Evolutionary conservation across 345 rosid species (phyloP), one percentile per base, ranked within the genome.

Genomic region (Acer campestre): DNA sequence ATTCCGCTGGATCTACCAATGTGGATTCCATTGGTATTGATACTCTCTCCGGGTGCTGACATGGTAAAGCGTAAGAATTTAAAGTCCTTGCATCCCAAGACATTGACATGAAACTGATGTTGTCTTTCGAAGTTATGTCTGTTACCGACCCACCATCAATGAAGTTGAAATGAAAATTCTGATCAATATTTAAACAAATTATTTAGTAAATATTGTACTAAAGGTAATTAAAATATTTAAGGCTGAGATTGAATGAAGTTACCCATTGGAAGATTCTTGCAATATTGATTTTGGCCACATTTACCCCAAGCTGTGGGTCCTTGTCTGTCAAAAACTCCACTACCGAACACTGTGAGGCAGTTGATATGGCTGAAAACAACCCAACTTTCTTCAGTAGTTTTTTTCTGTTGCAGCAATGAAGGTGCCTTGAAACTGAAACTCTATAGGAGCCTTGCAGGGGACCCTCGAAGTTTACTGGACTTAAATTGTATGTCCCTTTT

Each of bases 21-120:
- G n/a, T n/a, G n/a, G n/a, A n/a, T n/a, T n/a, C n/a, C n/a, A n/a
- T n/a, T n/a, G n/a, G n/a, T n/a, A n/a, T n/a, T n/a, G n/a, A n/a
- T n/a, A n/a, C n/a, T n/a, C n/a, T n/a, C n/a, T n/a, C n/a, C n/a
- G n/a, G n/a, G n/a, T n/a, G n/a, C n/a, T n/a, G n/a, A n/a, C n/a
- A n/a, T n/a, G 55, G 17, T 72, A 53, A 88, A 20, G 13, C 67
- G 12, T 6, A 75, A 61, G 13, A 87, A 71, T 9, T 85, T 87
- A n/a, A 89, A 0, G 80, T 91, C 88, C 51, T 81, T 77, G n/a
- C n/a, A n/a, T n/a, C n/a, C n/a, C n/a, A n/a, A n/a, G n/a, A n/a
- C n/a, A n/a, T n/a, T n/a, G n/a, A 86, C 35, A 73, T 87, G 92
- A 78, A 88, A 88, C 9, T 72, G 70, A 87, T 91, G 86, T 88